Base-by-base conservation (phyloP, 2,329 filamentous ascomycete species). In the Paracoccidioides brasiliensis region DNA sequence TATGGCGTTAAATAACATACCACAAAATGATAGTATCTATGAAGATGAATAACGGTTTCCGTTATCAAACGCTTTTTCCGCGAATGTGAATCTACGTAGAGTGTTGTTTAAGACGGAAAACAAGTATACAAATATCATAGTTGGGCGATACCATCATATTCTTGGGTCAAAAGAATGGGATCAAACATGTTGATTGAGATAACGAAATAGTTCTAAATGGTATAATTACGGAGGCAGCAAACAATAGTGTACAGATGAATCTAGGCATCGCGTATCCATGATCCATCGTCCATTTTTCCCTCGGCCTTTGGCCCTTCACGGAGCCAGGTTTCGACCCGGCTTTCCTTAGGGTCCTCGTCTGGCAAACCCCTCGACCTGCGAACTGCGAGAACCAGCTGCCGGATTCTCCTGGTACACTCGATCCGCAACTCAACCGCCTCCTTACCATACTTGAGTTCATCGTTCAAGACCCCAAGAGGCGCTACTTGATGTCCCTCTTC, bases 311-410 rank as follows among this genome's bases (percentile, higher is more conserved):
- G 68, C 0, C 80, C 80, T 64, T 81, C 81, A 60, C 72, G 70
- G 40, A 79, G 75, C 85, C 88, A 97, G 1, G 90, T 95, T 70
- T 91, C 87, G 0, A 86, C 88, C 33, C 90, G 72, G 7, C 83
- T 85, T 50, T 83, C 79, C 61, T 86, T 84, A 0, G 86, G 83
- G 62, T 95, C 88, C 62, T 94, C 85, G 57, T 95, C 89, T 0
- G 86, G 80, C 59, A 86, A 81, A 0, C 90, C 90, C 56, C 86
- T 74, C 46, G 78, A 78, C 60, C 81, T 77, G 59, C 91, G 79
- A 28, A 97, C 78, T 64, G 88, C 88, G 53, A 91, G 71, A 2
- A 98, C 85, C 67, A 94, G 86, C 55, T 86, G 79, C 51, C 93
- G 79, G 38, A 97, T 81, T 57, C 84, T 79, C 68, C 78, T 78